phyloP scores from a whole-genome alignment of 2,329 filamentous ascomycete genomes.

The Metarhizium robertsii region DNA sequence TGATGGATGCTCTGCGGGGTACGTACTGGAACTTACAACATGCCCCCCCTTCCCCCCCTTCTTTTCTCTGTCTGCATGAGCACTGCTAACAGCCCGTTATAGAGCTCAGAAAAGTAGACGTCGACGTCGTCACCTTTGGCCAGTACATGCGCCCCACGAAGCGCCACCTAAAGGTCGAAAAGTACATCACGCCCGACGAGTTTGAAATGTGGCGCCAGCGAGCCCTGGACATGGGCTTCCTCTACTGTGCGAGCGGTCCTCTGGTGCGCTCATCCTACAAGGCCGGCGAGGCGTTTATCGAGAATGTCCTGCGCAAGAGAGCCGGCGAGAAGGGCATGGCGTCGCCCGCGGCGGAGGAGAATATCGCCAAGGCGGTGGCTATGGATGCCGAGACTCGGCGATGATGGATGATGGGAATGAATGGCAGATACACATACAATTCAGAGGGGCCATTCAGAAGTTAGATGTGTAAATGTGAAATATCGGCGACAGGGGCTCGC shows the following conservation, averaged over 20 bases:
- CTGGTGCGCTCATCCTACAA: slow-evolving; percentile 94
- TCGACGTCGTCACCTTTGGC: slow-evolving; percentile 97
- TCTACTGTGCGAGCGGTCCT: slow-evolving; percentile 92
- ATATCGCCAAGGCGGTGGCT: slow-evolving; percentile 29
- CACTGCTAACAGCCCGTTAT: background rate
- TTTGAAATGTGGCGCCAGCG: slow-evolving; percentile 89
- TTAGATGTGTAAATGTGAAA: background rate
- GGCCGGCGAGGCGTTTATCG: slow-evolving; percentile 95
- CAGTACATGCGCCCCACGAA: slow-evolving; percentile 99
- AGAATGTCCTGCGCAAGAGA: slow-evolving; percentile 90
- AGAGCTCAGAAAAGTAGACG: slow-evolving; percentile 70
- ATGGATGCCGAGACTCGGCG: slow-evolving; percentile 22
- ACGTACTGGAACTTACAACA: slow-evolving; percentile 13
- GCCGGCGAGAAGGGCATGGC: slow-evolving; percentile 32
- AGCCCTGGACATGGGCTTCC: slow-evolving; percentile 88
- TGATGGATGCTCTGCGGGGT: slow-evolving; percentile 69
- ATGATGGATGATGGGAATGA: background rate
- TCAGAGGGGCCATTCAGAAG: background rate
- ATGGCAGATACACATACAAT: background rate
- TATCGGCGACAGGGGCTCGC: background rate
- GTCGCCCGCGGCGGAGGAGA: slow-evolving; percentile 14
- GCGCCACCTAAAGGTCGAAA: slow-evolving; percentile 91
- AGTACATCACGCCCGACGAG: slow-evolving; percentile 83
- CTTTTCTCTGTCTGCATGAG: background rate
- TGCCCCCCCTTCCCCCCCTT: too few relatives aligned